Evolutionary conservation across 2,329 filamentous ascomycete species (phyloP).

Genomic region (Alternaria conjuncta): DNA sequence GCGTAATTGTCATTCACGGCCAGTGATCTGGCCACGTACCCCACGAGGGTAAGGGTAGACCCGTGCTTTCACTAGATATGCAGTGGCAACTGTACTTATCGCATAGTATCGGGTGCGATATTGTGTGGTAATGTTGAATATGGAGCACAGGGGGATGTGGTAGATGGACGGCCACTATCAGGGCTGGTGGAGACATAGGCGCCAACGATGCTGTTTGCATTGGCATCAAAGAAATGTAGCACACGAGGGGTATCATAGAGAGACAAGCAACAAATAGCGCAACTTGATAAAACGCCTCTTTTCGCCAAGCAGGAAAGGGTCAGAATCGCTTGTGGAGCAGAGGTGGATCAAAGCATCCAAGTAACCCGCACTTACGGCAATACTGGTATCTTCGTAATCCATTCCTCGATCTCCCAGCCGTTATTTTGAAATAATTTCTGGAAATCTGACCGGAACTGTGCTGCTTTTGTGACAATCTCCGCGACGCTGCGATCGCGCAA

Average conservation of each 20-base stretch:
- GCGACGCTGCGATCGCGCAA: conserved; percentile 38
- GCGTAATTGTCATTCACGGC: not conserved
- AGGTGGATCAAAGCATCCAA: not conserved
- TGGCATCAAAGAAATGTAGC: not conserved
- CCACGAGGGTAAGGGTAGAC: not conserved
- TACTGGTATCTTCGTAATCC: conserved; percentile 37
- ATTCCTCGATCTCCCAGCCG: conserved; percentile 30
- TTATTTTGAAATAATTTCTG: conserved; percentile 19
- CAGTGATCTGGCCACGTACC: not conserved
- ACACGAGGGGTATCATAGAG: not conserved
- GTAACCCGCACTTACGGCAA: conserved; percentile 16
- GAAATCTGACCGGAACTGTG: conserved; percentile 25
- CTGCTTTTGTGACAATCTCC: conserved; percentile 36
- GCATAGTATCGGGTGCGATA: not conserved
- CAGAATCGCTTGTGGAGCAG: not conserved
- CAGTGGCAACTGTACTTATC: not conserved
- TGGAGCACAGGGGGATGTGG: not conserved
- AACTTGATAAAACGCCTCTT: not conserved
- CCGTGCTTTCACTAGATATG: not conserved
- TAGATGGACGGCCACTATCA: no score
- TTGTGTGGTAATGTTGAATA: not conserved
- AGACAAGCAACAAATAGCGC: not conserved
- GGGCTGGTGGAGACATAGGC: not conserved
- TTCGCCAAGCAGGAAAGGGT: not conserved
- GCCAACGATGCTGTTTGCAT: no score